These are phyloP conservation scores for Neostapfia colusana DNA, from an alignment of 176 grass and related monocot genomes.

Conservation along the genomic window DNA sequence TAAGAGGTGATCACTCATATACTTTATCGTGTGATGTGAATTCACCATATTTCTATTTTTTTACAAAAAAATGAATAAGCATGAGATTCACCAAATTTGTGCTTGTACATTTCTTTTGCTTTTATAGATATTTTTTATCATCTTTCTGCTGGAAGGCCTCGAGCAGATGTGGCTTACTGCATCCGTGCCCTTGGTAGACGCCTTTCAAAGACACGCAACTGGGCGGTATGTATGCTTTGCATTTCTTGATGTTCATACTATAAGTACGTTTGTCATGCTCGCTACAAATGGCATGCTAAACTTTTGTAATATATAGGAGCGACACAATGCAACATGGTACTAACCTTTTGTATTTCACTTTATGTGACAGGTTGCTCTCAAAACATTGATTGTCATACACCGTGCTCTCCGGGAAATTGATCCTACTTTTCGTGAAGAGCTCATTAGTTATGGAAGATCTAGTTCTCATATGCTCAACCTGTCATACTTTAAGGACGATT, in stretches of 20 bases:
- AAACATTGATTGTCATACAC: constrained; percentile 84
- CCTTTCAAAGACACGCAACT: constrained; percentile 91
- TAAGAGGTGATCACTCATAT: constrained; percentile 50
- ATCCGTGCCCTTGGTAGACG: constrained; percentile 94
- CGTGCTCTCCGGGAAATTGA: constrained; percentile 84
- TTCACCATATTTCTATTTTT: neutral
- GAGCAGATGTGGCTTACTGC: constrained; percentile 93
- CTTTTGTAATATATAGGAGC: neutral
- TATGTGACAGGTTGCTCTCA: constrained; percentile 71
- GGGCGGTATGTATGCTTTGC: constrained; percentile 58
- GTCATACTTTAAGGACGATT: constrained; percentile 91
- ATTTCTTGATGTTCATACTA: neutral
- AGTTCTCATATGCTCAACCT: constrained; percentile 78
- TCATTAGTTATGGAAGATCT: constrained; percentile 82
- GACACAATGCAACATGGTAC: too few species aligned
- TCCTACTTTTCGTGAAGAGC: constrained; percentile 79
- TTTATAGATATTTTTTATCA: constrained; percentile 76
- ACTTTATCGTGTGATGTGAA: neutral
- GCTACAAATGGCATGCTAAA: too few species aligned
- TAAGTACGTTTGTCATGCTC: neutral
- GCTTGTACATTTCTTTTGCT: neutral
- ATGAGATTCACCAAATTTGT: neutral
- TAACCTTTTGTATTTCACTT: constrained; percentile 8
- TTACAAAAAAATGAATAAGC: neutral
- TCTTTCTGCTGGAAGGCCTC: constrained; percentile 74